Base-by-base conservation (phyloP, 1,284 basidiomycete genomes). In the Sphagnurus paluster region DNA sequence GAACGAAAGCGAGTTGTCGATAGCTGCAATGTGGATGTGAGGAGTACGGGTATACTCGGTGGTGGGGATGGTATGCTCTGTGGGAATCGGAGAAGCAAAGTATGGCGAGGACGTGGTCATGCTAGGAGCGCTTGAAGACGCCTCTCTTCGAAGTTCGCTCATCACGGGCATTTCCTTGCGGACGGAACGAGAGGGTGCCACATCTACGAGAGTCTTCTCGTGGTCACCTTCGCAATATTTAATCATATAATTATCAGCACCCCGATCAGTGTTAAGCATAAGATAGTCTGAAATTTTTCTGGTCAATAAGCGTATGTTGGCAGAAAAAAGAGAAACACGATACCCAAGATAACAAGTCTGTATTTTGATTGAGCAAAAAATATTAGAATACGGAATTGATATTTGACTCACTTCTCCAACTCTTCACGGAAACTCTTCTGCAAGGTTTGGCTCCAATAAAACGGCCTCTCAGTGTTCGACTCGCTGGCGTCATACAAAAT, bases 1-100 rank as follows among this genome's bases (percentile, higher is more conserved):
- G 61, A 95, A 97, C 0, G 90, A 91, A 20, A 97, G 77, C 0
- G 90, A 93, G 62, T 96, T 96, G 62, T 96, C 93, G 50, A 96
- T 96, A 8, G 93, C 93, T 44, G 89, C 90, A 38, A 93, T 87
- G 59, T 92, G 90, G 23, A 90, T 82, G 53, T 82, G 80, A 2
- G 80, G 80, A 43, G 66, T 69, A 26, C 73, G 71, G 39, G 65
- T 72, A 56, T 75, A 81, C 46, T 77, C 74, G 1, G 64, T 61
- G 21, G 58, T 53, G 19, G 66, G 62, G 16, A 57, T 55, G 39
- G 60, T 58, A 37, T 67, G 50, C 46, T 66, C 56, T 40, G 67
- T 61, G 28, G 61, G 58, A 5, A 63, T 54, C 20, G 67, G 63
- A 20, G 65, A 61, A 10, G 63, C 50, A 49, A 71, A 55, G 56